Percentiles rank a stretch among this genome's conserved stretches.
phyloP scores from a whole-genome alignment of 345 rosid genomes.

The Ceriops zippeliana region DNA sequence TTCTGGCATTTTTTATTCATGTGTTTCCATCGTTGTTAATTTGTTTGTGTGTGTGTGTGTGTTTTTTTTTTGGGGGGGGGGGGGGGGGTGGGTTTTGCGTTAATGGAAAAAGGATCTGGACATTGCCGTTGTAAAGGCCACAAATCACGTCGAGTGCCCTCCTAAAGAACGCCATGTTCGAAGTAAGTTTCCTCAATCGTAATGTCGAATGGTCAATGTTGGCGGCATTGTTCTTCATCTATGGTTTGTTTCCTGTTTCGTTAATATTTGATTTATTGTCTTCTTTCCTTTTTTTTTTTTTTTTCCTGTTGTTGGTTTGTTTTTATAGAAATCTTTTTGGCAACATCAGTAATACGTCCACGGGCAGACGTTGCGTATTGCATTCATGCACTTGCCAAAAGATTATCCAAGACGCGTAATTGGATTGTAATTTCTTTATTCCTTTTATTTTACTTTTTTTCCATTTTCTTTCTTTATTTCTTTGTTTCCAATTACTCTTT shows the following conservation, averaged over 20 bases:
- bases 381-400: constrained; percentile 75
- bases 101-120: constrained; percentile 61
- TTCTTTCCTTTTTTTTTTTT: background rate
- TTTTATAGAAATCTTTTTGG: constrained; percentile 65
- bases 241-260: background rate
- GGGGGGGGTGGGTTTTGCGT: background rate
- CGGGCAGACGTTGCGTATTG: constrained; percentile 95
- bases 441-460: background rate
- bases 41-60: background rate
- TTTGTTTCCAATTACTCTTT: background rate
- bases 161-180: constrained; percentile 97
- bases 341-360: constrained; percentile 81
- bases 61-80: background rate
- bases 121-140: constrained; percentile 92
- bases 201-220: too few species aligned
- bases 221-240: background rate
- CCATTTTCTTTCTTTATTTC: background rate
- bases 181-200: constrained; percentile 39
- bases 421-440: constrained; percentile 63
- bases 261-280: too few species aligned
- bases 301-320: background rate
- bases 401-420: constrained; percentile 73
- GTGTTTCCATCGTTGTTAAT: background rate
- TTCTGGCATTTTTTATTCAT: background rate
- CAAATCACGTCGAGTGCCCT: constrained; percentile 90